phyloP scores from a whole-genome alignment of 345 rosid species.

The Syzygium grande region DNA sequence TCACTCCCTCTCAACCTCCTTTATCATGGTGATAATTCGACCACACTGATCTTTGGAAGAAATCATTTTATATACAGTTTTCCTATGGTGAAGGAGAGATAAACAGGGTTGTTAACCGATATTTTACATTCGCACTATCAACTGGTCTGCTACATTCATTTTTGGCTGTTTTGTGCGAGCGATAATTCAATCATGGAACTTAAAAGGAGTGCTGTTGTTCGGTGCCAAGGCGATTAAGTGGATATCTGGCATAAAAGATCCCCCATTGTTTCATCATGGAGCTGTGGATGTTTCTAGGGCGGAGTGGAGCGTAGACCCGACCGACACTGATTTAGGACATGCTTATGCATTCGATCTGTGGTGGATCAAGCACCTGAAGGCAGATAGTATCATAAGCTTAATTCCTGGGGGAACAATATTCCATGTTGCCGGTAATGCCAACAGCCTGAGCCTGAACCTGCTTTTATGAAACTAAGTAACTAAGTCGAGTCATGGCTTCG shows the following conservation, averaged over 20 bases:
- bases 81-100: too few species aligned
- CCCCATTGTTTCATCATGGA: not conserved
- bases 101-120: too few species aligned
- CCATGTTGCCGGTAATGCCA: not conserved
- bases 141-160: too few species aligned
- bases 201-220: not conserved
- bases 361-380: not conserved
- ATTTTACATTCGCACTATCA: too few species aligned
- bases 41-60: too few species aligned
- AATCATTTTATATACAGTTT: too few species aligned
- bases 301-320: not conserved
- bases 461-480: not conserved
- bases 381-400: not conserved
- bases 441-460: not conserved
- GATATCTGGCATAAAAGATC: not conserved
- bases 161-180: too few species aligned
- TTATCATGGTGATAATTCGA: too few species aligned
- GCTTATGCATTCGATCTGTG: not conserved
- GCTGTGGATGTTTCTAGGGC: not conserved
- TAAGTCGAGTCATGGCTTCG: not conserved
- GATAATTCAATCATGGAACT: not conserved
- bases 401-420: not conserved
- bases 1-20: too few species aligned
- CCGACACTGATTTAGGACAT: not conserved
- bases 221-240: not conserved